These are phyloP conservation scores for Colletotrichum echinochloae DNA, from an alignment of 2,329 filamentous ascomycete genomes.

Conservation along the genomic window DNA sequence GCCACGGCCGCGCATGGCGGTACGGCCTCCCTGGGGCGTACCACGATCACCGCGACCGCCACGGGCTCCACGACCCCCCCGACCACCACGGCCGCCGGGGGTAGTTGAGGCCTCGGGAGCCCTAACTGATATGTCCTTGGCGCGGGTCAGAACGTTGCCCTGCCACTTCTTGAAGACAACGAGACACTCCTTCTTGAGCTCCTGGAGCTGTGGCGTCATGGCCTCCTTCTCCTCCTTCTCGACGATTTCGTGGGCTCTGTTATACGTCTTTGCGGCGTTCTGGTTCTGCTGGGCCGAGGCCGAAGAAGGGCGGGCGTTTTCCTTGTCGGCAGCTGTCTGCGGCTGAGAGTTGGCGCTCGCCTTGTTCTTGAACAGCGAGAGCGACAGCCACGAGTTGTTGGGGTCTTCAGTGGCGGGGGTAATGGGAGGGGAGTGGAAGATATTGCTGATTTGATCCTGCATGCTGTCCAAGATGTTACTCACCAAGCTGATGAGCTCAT, in stretches of 20 bases:
- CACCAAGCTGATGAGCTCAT: conserved; percentile 65
- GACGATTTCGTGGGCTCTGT: conserved; percentile 46
- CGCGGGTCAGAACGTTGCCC: conserved; percentile 73
- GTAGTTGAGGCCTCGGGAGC: conserved; percentile 48
- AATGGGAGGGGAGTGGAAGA: conserved; percentile 62
- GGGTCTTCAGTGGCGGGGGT: conserved; percentile 49
- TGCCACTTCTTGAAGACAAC: conserved; percentile 86
- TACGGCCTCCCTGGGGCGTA: conserved; percentile 32
- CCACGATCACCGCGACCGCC: conserved; percentile 41
- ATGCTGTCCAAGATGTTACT: conserved; percentile 66
- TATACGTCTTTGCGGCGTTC: conserved; percentile 42
- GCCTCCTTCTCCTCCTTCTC: conserved; percentile 51
- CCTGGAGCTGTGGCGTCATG: conserved; percentile 48
- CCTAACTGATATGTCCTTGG: conserved; percentile 74
- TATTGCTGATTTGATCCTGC: conserved; percentile 62
- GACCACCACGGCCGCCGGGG: conserved; percentile 51
- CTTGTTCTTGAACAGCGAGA: conserved; percentile 47
- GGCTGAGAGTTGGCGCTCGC: conserved; percentile 10
- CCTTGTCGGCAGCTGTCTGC: conserved; percentile 29
- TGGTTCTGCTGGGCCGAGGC: conserved; percentile 36
- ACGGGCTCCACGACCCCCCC: conserved; percentile 46
- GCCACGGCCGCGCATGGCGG: conserved; percentile 36
- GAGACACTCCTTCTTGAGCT: conserved; percentile 77
- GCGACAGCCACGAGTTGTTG: conserved; percentile 51
- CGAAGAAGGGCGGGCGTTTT: conserved; percentile 30